These are phyloP conservation scores for Pinus taeda DNA, from an alignment of 75 land plant genomes.

Conservation along the genomic window DNA sequence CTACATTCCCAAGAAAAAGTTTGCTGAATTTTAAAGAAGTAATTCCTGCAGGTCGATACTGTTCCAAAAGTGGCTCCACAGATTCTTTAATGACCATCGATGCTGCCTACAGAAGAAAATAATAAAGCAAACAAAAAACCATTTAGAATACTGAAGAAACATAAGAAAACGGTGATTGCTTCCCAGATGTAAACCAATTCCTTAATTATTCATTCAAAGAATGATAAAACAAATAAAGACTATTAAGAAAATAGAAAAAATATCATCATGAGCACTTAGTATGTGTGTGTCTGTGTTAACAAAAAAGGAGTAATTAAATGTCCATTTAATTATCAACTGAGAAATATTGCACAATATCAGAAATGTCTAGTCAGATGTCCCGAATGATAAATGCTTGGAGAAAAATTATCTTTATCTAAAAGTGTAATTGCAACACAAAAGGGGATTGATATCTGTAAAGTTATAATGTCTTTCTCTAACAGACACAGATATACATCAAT, in stretches of 20 bases:
- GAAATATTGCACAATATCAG: too few species aligned
- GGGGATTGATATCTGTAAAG: not conserved
- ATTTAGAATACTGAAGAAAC: not conserved
- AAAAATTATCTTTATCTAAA: too few species aligned
- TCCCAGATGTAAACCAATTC: not conserved
- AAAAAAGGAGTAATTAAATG: too few species aligned
- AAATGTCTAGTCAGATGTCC: too few species aligned
- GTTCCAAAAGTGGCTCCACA: constrained; percentile 85
- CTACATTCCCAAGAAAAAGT: constrained; percentile 78
- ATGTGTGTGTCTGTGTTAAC: too few species aligned
- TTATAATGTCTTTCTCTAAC: not conserved
- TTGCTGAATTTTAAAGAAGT: constrained; percentile 84
- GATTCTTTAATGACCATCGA: constrained; percentile 56
- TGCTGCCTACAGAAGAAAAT: constrained; percentile 50
- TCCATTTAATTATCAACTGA: too few species aligned
- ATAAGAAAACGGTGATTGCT: not conserved
- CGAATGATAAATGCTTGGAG: too few species aligned
- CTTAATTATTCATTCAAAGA: not conserved
- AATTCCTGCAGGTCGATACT: constrained; percentile 90
- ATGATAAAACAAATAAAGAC: not conserved
- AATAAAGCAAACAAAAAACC: not conserved
- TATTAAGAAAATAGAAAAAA: too few species aligned
- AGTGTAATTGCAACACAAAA: too few species aligned
- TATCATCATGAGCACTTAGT: too few species aligned
- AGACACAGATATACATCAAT: not conserved